Evolutionary conservation across 1,139 yeast species (phyloP), one percentile per base, ranked within the genome.

Genomic region (Magnusiomyces suaveolens): DNA sequence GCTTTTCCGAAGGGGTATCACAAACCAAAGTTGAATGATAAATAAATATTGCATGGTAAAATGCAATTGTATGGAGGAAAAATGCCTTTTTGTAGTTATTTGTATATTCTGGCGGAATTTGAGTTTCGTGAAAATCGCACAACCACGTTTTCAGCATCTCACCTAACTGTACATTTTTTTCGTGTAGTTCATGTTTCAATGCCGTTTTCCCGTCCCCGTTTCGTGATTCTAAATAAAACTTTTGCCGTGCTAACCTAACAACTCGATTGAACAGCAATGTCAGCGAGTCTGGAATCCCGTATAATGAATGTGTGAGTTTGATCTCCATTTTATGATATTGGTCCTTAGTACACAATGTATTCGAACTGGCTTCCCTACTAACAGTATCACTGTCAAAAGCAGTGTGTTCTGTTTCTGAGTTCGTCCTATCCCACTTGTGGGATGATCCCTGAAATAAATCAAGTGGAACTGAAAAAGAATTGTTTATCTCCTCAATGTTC

Each of bases 201-300:
- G 6, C 36, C 36, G 12, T 8, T 6, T 29, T 12, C 12, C 12
- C 36, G 12, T 29, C 12, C 36, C 6, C 36, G 6, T 12, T 6
- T 12, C 36, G 36, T 12, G 46, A 6, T 20, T 41, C 23, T 14
- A 80, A 79, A 62, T 79, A 80, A 52, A 81, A 76, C 56, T 81
- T 82, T 56, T 82, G 77, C 56, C 90, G 73, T 14, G 85, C 74
- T 44, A 86, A 66, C 56, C 81, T 80, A 6, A 64, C 61, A 1
- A 64, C 61, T n/a, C 65, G 57, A 46, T 63, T 79, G 67, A 88
- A 87, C 50, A 87, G 71, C 41, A 82, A 65, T 59, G 87, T 83
- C 50, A 88, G 72, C 1, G 95, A 84, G 64, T 86, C 87, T 1
- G 96, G 96, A 53, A 88, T 72, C 0, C 96, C 96, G 64, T 87